phyloP scores from a whole-genome alignment of 169 alveolate genomes.

The Plasmodium gallinaceum region DNA sequence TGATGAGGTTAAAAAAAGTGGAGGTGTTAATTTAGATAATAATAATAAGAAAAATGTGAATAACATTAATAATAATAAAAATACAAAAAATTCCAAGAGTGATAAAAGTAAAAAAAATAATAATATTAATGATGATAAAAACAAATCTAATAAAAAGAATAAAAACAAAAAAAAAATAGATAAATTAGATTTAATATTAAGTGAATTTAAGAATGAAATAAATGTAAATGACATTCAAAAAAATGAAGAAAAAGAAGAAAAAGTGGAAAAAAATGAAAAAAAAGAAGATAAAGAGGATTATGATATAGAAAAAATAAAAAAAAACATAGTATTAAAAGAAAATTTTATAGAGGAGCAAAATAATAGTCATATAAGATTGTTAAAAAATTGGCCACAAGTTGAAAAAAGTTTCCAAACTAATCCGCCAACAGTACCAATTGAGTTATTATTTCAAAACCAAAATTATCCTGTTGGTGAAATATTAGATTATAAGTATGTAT shows the following conservation, averaged over 20 bases:
- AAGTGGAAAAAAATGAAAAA: constrained; percentile 38
- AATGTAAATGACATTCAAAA: background rate
- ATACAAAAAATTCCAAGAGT: background rate
- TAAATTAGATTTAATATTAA: constrained; percentile 45
- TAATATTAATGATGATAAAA: background rate
- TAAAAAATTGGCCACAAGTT: constrained; percentile 83
- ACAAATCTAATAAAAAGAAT: constrained; percentile 6
- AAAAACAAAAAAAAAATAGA: constrained; percentile 56
- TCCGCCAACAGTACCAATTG: constrained; percentile 88
- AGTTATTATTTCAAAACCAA: constrained; percentile 73
- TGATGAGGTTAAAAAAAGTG: background rate
- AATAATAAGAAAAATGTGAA: background rate
- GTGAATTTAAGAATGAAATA: constrained; percentile 47
- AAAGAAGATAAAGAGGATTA: constrained; percentile 14
- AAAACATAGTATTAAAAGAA: constrained; percentile 37
- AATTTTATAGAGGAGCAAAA: constrained; percentile 81
- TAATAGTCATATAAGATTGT: constrained; percentile 80
- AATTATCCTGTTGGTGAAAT: constrained; percentile 81
- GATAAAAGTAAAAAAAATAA: background rate
- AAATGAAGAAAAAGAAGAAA: constrained; percentile 29
- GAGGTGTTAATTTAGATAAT: background rate
- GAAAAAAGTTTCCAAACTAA: constrained; percentile 82
- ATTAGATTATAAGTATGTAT: constrained; percentile 38
- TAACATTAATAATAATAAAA: background rate
- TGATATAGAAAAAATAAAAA: constrained; percentile 49